These are phyloP conservation scores for Effrenium voratum DNA, from an alignment of 73 alveolate species.

Conservation along the genomic window DNA sequence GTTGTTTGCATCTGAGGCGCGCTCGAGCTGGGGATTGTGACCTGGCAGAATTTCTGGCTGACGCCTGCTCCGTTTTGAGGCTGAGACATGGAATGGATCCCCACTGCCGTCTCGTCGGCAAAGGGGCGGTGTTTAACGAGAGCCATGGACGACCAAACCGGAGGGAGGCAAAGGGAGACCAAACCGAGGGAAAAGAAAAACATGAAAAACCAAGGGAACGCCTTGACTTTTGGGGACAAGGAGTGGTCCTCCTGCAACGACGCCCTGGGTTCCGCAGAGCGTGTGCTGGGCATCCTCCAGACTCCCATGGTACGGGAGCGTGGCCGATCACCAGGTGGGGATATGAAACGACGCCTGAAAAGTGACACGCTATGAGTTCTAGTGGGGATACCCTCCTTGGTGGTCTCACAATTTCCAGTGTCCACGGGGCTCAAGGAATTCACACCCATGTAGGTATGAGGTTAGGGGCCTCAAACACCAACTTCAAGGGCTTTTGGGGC, in stretches of 20 bases:
- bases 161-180: neutral
- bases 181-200: neutral
- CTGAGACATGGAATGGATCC: too few species aligned
- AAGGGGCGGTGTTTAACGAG: too few species aligned
- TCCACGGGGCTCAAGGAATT: too few species aligned
- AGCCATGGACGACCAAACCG: too few species aligned
- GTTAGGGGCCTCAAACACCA: too few species aligned
- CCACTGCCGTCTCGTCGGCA: too few species aligned
- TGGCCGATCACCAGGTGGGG: neutral
- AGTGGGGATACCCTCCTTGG: neutral
- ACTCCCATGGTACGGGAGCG: neutral
- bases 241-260: constrained; percentile 93
- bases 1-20: constrained; percentile 9
- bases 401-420: too few species aligned
- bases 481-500: too few species aligned
- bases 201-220: too few species aligned
- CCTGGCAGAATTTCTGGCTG: neutral
- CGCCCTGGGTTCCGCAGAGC: constrained; percentile 90
- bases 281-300: constrained; percentile 26
- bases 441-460: too few species aligned
- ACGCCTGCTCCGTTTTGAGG: too few species aligned
- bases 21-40: constrained; percentile 53
- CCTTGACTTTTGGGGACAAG: too few species aligned
- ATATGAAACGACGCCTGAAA: neutral
- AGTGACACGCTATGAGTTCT: neutral